Conservation (phyloP, 805 yeast genomes). For the Schwanniomyces polymorphus region DNA sequence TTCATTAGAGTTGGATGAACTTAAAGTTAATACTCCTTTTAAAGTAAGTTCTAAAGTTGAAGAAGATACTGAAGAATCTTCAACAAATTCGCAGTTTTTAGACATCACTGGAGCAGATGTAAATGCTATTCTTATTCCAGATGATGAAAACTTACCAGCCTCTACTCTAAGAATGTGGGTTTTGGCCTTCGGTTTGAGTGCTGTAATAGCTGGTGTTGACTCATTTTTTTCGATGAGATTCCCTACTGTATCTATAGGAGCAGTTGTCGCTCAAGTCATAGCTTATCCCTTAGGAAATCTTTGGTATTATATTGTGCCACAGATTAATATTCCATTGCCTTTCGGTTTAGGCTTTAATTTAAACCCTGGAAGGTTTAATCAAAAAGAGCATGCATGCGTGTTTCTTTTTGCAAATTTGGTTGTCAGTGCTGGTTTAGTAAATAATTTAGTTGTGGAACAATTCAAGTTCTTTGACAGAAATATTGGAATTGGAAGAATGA, state of each 20-base stretch:
- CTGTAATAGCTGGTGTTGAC: conserved; percentile 13
- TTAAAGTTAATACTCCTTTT: no score
- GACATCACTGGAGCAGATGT: conserved; percentile 8
- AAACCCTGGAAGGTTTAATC: conserved; percentile 24
- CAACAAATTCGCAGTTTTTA: no score
- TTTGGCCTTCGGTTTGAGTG: conserved; percentile 15
- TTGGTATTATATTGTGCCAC: conserved; percentile 9
- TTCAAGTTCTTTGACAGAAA: conserved; percentile 9
- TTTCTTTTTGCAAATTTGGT: conserved; percentile 6
- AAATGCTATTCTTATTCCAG: conserved; percentile 6
- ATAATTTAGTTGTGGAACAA: conserved; percentile 7
- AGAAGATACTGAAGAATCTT: no score
- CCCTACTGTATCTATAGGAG: conserved; percentile 22
- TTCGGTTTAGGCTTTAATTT: conserved; percentile 2
- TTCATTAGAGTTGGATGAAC: no score
- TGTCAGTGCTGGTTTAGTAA: conserved; percentile 6
- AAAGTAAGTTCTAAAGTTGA: no score
- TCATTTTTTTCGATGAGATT: conserved; percentile 23
- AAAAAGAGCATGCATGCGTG: conserved; percentile 20
- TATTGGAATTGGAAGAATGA: conserved; percentile 9
- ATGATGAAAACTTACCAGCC: conserved; percentile 5
- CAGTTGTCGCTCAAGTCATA: conserved; percentile 22
- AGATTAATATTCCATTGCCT: conserved; percentile 18
- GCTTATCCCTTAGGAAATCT: conserved; percentile 23
- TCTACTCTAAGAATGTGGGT: conserved; percentile 16